Base-by-base conservation (phyloP, 2,329 filamentous ascomycete genomes). In the Xylariales sp. region DNA sequence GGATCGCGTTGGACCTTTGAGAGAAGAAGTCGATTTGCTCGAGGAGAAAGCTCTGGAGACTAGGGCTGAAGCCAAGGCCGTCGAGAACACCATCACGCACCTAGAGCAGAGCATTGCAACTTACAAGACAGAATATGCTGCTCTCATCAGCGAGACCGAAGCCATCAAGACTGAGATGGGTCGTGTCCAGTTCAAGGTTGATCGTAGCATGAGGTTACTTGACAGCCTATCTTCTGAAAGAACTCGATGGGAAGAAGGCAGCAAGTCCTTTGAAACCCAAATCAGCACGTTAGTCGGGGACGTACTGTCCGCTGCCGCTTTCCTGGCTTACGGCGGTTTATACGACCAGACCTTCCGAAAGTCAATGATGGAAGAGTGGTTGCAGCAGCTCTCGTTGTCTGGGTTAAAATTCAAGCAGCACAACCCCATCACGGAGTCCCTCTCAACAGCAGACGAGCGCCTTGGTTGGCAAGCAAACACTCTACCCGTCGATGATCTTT, bases 311-410 rank as follows among this genome's bases (percentile, higher is more conserved):
- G 93, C 93, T n/a, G 88, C 94, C 4, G 94, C 91, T 7, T 97
- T 97, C 76, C 74, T 98, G 48, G 93, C 94, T 11, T 98, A 98
- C 65, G 88, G 87, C 58, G 93, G 93, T 65, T 82, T 97, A 38
- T 98, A 95, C 60, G 93, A 98, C 60, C 94, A 98, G 60, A 93
- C 93, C 46, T 97, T 96, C 79, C 84, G 93, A 59, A 96, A 96
- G 68, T 83, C 84, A 7, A 96, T 98, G 89, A 81, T 93, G 66
- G 93, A 98, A 52, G 93, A 98, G 63, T 98, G 93, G 93, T 76
- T 93, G 47, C 83, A 94, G 55, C 93, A 98, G 64, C 80, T 98
- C 51, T 83, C 87, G 37, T 78, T 93, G 31, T 97, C 93, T n/a
- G 90, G 91, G 32, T 86, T 98, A 59, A 81, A 82, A 50, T 95